Percentiles rank a stretch among this genome's conserved stretches.
Evolutionary conservation across 2,329 filamentous ascomycete species (phyloP).

Genomic region (Trichoderma breve): DNA sequence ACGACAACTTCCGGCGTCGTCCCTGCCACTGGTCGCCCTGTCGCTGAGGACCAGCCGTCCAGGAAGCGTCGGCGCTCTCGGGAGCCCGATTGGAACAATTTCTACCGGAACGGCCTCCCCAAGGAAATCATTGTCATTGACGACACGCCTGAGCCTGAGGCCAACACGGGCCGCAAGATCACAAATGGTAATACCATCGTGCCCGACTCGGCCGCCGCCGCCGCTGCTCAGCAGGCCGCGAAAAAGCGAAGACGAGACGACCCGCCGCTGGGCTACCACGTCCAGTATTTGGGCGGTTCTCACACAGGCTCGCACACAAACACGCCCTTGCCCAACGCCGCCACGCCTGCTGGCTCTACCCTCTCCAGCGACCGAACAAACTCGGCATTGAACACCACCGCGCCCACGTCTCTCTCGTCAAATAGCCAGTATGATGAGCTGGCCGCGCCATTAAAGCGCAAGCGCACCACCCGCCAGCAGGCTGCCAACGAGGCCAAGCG

Average conservation of each 20-base stretch:
- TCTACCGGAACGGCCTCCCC: conserved; percentile 79
- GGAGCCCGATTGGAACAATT: conserved; percentile 74
- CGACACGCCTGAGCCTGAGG: conserved; percentile 63
- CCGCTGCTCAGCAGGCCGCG: conserved; percentile 49
- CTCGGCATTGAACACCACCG: conserved; percentile 78
- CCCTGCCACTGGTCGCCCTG: conserved; percentile 25
- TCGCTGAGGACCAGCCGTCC: conserved; percentile 32
- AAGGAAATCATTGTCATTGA: conserved; percentile 85
- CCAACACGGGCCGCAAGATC: conserved; percentile 42
- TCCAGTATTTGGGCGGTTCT: conserved; percentile 62
- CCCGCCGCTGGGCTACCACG: conserved; percentile 68
- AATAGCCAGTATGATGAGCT: conserved; percentile 62
- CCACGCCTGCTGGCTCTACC: conserved; percentile 66
- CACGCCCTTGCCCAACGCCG: conserved; percentile 63
- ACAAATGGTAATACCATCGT: conserved; percentile 32
- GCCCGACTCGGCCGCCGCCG: conserved; percentile 8
- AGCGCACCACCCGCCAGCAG: conserved; percentile 73
- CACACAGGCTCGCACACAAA: conserved; percentile 70
- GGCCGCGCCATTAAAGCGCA: conserved; percentile 81
- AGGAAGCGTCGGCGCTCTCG: conserved; percentile 58
- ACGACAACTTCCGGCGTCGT: conserved; percentile 23
- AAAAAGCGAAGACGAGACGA: conserved; percentile 73
- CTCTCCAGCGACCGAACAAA: conserved; percentile 81
- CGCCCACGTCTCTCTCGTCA: conserved; percentile 74
- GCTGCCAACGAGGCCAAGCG: conserved; percentile 79